A percentile compares a stretch with the other conserved stretches of the same genome.
phyloP scores from a whole-genome alignment of 768 basidiomycete genomes.

The Kwoniella shandongensis region DNA sequence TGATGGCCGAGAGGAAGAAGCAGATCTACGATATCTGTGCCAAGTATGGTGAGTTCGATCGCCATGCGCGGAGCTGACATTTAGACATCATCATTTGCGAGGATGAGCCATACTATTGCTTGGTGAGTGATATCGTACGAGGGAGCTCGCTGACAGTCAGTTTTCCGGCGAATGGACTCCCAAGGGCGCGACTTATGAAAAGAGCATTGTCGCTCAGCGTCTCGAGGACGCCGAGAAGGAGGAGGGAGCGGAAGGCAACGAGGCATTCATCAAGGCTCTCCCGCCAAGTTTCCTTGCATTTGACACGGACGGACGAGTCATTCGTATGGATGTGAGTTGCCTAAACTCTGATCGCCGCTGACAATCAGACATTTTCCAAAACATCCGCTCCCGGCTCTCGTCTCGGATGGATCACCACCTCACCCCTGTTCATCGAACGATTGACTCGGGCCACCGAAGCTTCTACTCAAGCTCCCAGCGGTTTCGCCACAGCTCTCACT shows the following conservation, averaged over 20 bases:
- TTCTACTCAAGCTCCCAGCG: constrained; percentile 68
- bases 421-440: constrained; percentile 71
- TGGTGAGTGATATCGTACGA: constrained; percentile 15
- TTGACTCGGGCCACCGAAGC: constrained; percentile 70
- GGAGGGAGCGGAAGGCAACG: constrained; percentile 55
- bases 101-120: constrained; percentile 79
- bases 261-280: constrained; percentile 60
- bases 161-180: constrained; percentile 51
- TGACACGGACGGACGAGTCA: constrained; percentile 78
- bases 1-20: constrained; percentile 66
- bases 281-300: constrained; percentile 61
- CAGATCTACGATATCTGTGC: constrained; percentile 79
- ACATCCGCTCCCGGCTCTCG: constrained; percentile 75
- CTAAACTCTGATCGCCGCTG: constrained; percentile 1
- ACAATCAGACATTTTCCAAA: constrained; percentile 54
- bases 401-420: constrained; percentile 77
- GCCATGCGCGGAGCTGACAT: constrained; percentile 2
- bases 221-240: constrained; percentile 28
- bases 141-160: constrained; percentile 15
- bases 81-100: constrained; percentile 76
- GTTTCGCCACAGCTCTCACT: constrained; percentile 64
- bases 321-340: constrained; percentile 65
- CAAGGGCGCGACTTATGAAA: constrained; percentile 44
- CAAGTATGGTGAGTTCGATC: constrained; percentile 63
- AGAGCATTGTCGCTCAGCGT: constrained; percentile 29